A percentile compares a stretch with the other conserved stretches of the same genome.
Evolutionary conservation across 441 rosid species (phyloP).

Genomic region (Isatis lusitanica): DNA sequence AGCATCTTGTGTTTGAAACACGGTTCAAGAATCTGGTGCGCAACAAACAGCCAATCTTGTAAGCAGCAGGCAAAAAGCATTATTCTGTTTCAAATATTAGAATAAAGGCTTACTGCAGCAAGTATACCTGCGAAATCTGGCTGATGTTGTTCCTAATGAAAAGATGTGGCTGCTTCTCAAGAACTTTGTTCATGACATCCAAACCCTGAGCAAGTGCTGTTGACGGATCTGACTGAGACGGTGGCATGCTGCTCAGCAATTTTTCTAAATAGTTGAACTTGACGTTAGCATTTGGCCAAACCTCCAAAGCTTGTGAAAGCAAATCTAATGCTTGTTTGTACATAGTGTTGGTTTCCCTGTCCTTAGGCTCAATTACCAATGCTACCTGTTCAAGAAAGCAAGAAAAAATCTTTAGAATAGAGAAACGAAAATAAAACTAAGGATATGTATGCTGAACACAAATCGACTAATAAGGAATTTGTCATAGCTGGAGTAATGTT

Average conservation of each 20-base stretch:
- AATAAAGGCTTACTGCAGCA: constrained; percentile 25
- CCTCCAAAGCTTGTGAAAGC: constrained; percentile 96
- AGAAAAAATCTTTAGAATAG: not conserved
- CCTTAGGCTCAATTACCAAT: constrained; percentile 98
- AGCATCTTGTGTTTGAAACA: constrained; percentile 95
- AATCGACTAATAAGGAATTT: constrained; percentile 16
- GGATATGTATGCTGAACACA: constrained; percentile 2
- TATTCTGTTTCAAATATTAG: constrained; percentile 12
- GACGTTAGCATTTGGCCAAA: constrained; percentile 99
- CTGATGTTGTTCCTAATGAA: constrained; percentile 90
- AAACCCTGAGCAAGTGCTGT: constrained; percentile 97
- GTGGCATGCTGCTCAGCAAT: constrained; percentile 83
- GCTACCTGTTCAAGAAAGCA: constrained; percentile 69
- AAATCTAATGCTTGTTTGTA: constrained; percentile 93
- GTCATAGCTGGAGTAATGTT: constrained; percentile 9
- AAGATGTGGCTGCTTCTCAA: constrained; percentile 96
- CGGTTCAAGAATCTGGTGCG: constrained; percentile 88
- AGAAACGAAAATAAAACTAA: constrained; percentile 1
- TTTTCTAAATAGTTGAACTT: constrained; percentile 96
- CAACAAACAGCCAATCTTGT: constrained; percentile 21
- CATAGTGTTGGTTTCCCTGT: constrained; percentile 92
- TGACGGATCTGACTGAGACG: constrained; percentile 97
- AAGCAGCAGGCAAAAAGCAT: constrained; percentile 2
- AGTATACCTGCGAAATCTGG: constrained; percentile 92
- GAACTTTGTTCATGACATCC: constrained; percentile 99